Evolutionary conservation across 768 basidiomycete genomes (phyloP), one percentile per base, ranked within the genome.

Genomic region (Boletus patriciae): DNA sequence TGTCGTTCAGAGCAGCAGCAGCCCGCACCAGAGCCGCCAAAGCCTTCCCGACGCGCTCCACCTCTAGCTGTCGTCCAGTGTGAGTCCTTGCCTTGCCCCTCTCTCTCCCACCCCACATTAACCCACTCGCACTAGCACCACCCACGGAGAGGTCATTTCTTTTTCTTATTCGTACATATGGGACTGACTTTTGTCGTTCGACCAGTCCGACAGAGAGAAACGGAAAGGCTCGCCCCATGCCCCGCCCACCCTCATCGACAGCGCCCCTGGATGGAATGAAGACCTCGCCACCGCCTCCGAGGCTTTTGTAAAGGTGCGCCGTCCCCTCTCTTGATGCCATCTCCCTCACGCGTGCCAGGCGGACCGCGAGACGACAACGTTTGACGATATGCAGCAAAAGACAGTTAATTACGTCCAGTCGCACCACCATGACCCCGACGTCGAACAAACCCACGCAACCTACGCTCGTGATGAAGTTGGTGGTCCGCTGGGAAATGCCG

Each of bases 261-360:
- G 77, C 12, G 85, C 86, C 0, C 87, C 86, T 4, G 87, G 86
- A 2, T 89, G 87, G 87, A 88, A 88, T 58, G 87, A 89, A 61
- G 67, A 70, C 25, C 78, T 89, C 13, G 87, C 87, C 0, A 80
- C 77, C 53, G 58, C 77, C 12, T 88, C 88, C 3, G 87, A 89
- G 70, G 87, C 88, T 5, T 70, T 74, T 18, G 74, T 88, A 45
- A 88, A 89, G 79, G 87, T 82, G 46, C 46, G 23, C 33, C 6
- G 6, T 15, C 18, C 23, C 8, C 11, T 7, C 15, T 1, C 19
- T 1, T 12, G 3, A 1, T 11, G 1, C 11, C n/a, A 7, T 16
- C 49, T 9, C 25, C 15, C 43, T 51, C 18, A n/a, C 31, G 1
- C 56, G 1, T 13, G 29, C 10, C 33, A 72, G 71, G 71, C 73